Conservation (phyloP, 345 rosid genomes). For the Aquilaria yunnanensis region DNA sequence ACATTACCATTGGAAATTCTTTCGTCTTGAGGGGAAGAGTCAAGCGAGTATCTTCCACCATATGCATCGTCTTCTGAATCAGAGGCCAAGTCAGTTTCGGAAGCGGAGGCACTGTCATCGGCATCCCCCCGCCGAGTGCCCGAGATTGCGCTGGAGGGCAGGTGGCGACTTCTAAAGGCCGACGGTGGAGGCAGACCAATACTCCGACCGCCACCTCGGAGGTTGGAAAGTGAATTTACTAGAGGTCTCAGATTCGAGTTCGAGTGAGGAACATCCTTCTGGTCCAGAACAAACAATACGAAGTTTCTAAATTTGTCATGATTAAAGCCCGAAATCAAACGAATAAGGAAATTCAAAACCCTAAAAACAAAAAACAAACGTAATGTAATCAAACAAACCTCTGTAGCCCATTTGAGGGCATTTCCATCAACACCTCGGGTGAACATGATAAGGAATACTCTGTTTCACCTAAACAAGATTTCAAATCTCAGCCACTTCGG, state of each 20-base stretch:
- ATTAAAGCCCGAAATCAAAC: not conserved
- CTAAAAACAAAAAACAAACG: not conserved
- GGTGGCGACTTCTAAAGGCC: slow-evolving; percentile 55
- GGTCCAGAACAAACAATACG: slow-evolving; percentile 6
- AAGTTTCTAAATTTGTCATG: not conserved
- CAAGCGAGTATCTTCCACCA: slow-evolving; percentile 44
- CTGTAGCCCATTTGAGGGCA: too few relatives aligned
- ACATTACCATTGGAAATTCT: slow-evolving; percentile 32
- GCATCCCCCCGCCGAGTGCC: slow-evolving; percentile 26
- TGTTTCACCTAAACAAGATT: too few relatives aligned
- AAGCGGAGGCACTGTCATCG: slow-evolving; percentile 39
- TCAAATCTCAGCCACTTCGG: too few relatives aligned
- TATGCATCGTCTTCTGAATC: slow-evolving; percentile 55
- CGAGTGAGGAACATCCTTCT: slow-evolving; percentile 31
- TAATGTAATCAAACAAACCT: too few relatives aligned
- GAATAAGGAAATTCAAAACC: not conserved
- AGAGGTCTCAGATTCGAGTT: slow-evolving; percentile 31
- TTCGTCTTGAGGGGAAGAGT: slow-evolving; percentile 65
- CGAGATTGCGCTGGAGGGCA: slow-evolving; percentile 43
- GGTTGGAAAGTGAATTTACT: slow-evolving; percentile 26
- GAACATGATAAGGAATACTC: too few relatives aligned
- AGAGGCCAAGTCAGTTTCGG: slow-evolving; percentile 53
- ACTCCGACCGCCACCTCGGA: slow-evolving; percentile 27
- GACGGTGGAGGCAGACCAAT: slow-evolving; percentile 50
- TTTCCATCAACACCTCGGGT: too few relatives aligned